phyloP scores from a whole-genome alignment of 768 basidiomycete genomes.

The Suillus luteus region DNA sequence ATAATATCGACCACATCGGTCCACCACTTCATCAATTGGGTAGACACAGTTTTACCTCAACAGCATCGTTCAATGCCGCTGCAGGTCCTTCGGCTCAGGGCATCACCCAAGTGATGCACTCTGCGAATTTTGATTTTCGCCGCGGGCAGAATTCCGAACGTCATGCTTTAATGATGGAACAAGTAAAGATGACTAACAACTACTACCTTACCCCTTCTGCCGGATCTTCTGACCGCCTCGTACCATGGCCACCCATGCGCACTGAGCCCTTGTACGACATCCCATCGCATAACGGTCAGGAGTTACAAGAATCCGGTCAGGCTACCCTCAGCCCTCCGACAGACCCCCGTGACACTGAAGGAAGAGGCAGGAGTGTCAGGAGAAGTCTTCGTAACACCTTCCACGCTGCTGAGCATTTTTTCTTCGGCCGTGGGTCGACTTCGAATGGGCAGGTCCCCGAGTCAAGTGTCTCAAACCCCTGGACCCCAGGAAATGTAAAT shows the following conservation, averaged over 20 bases:
- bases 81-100: slow-evolving; percentile 30
- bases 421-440: slow-evolving; percentile 57
- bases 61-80: slow-evolving; percentile 23
- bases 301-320: slow-evolving; percentile 44
- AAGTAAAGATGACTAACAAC: not conserved
- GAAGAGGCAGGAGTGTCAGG: slow-evolving; percentile 61
- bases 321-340: slow-evolving; percentile 32
- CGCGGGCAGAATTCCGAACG: slow-evolving; percentile 17
- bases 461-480: slow-evolving; percentile 1
- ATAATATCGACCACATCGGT: slow-evolving; percentile 19
- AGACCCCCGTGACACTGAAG: slow-evolving; percentile 40
- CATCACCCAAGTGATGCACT: slow-evolving; percentile 39
- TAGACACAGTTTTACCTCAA: slow-evolving; percentile 28
- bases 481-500: slow-evolving; percentile 17
- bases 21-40: slow-evolving; percentile 19
- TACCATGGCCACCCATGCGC: slow-evolving; percentile 48
- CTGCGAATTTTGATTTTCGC: slow-evolving; percentile 30
- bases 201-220: slow-evolving; percentile 7
- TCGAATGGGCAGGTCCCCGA: slow-evolving; percentile 19
- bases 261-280: slow-evolving; percentile 33
- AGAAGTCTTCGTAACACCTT: slow-evolving; percentile 68
- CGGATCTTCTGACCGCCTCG: slow-evolving; percentile 20
- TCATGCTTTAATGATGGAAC: slow-evolving; percentile 4
- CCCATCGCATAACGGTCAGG: slow-evolving; percentile 38
- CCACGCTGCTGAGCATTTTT: slow-evolving; percentile 67